Percentiles rank a stretch among this genome's conserved stretches.
Conservation (phyloP, 805 yeast genomes). For the Myxozyma melibiosi region DNA sequence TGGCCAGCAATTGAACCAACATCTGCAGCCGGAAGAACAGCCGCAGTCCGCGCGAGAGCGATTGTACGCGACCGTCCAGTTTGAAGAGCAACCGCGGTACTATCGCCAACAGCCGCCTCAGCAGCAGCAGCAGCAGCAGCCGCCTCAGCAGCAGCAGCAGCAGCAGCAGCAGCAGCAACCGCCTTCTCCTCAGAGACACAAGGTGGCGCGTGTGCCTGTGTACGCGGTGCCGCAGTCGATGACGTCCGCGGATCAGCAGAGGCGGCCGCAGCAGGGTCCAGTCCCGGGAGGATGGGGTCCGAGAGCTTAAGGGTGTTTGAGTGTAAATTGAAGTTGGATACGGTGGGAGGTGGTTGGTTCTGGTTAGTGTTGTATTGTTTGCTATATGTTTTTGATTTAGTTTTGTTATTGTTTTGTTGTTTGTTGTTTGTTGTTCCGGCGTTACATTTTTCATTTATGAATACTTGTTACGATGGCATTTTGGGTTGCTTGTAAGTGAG, state of each 20-base stretch:
- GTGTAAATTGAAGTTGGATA: too few species aligned
- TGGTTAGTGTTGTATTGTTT: too few species aligned
- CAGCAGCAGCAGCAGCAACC: slow-evolving; percentile 2
- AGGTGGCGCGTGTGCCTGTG: too few species aligned
- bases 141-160: slow-evolving; percentile 7
- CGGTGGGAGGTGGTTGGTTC: too few species aligned
- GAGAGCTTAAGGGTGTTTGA: too few species aligned
- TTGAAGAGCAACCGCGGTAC: background rate
- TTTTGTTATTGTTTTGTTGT: background rate
- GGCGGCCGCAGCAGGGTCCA: background rate
- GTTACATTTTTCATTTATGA: too few species aligned
- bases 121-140: slow-evolving; percentile 4
- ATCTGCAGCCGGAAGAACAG: background rate
- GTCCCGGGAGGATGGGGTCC: background rate
- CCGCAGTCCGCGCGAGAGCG: slow-evolving; percentile 1
- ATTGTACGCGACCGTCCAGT: slow-evolving; percentile 2
- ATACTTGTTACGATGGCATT: too few species aligned
- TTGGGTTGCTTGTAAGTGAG: background rate
- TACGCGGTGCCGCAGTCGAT: slow-evolving; percentile 1
- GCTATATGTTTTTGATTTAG: background rate
- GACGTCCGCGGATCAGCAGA: slow-evolving; percentile 4
- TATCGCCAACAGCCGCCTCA: slow-evolving; percentile 5
- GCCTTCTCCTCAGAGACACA: too few species aligned
- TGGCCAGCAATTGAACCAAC: background rate
- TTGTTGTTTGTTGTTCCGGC: too few species aligned